phyloP scores from a whole-genome alignment of 805 yeast species.

The Sugiyamaella chiloensis region DNA sequence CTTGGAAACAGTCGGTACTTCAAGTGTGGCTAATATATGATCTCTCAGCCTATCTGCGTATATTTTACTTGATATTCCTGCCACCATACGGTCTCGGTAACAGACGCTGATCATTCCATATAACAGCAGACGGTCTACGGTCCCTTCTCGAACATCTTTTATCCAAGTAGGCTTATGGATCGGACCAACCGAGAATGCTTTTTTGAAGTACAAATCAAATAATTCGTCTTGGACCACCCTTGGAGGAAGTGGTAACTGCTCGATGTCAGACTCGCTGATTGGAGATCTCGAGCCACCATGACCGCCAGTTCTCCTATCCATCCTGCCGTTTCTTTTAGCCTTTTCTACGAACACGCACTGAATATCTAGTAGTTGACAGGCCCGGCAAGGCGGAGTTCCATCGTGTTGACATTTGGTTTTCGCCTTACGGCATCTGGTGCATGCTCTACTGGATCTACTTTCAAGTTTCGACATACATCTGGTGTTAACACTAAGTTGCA shows the following conservation, averaged over 20 bases:
- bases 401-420: slow-evolving; percentile 2
- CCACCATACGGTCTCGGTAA: slow-evolving; percentile 2
- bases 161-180: slow-evolving; percentile 5
- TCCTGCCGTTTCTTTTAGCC: not conserved
- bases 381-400: not conserved
- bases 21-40: not conserved
- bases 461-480: not conserved
- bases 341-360: not conserved
- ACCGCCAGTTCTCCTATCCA: not conserved
- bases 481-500: too few relatives aligned
- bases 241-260: not conserved
- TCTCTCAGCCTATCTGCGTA: not conserved
- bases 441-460: not conserved
- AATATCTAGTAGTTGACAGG: not conserved
- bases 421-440: not conserved
- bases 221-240: not conserved
- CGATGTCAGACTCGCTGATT: not conserved
- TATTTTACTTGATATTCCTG: not conserved
- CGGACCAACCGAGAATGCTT: not conserved
- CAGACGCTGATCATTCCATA: slow-evolving; percentile 4
- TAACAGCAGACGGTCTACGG: not conserved
- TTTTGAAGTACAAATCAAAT: not conserved
- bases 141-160: slow-evolving; percentile 3
- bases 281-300: not conserved
- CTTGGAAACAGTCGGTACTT: not conserved